Percentiles rank a stretch among this genome's conserved stretches.
Conservation (phyloP, 257 asterid species). For the Solanum corneliomulleri region DNA sequence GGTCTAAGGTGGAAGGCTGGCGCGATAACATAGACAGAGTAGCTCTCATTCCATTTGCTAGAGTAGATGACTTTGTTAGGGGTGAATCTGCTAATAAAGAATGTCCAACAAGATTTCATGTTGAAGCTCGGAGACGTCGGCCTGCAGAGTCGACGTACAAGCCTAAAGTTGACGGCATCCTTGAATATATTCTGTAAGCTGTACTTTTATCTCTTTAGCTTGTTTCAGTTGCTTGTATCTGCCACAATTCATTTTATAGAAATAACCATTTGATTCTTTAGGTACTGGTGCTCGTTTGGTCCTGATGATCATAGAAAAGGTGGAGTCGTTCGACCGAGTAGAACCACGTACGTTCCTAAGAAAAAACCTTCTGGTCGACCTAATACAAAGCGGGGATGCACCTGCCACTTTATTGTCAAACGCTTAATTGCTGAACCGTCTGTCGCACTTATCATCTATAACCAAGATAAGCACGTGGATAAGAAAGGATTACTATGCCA, state of each 20-base stretch:
- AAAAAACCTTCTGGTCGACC: conserved; percentile 86
- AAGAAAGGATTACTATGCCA: conserved; percentile 82
- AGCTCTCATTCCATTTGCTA: conserved; percentile 68
- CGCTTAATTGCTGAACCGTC: conserved; percentile 87
- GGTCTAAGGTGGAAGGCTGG: conserved; percentile 97
- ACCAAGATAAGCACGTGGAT: conserved; percentile 82
- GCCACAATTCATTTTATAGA: not conserved
- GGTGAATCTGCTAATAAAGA: conserved; percentile 86
- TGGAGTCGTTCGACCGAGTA: conserved; percentile 85
- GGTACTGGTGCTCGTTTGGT: conserved; percentile 99
- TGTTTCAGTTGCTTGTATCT: not conserved
- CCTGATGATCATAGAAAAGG: conserved; percentile 95
- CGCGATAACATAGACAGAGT: conserved; percentile 76
- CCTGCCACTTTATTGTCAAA: conserved; percentile 89
- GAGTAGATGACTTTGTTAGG: conserved; percentile 82
- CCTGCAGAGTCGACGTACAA: conserved; percentile 38
- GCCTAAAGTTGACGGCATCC: conserved; percentile 95
- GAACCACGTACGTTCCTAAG: conserved; percentile 63
- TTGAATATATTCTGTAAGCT: conserved; percentile 77
- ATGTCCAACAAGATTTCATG: conserved; percentile 89
- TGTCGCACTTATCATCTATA: conserved; percentile 76
- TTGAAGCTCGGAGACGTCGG: conserved; percentile 84
- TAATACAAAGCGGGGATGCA: conserved; percentile 95
- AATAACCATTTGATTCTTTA: conserved; percentile 11
- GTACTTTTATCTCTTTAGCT: not conserved